Base-by-base conservation (phyloP, 1,284 basidiomycete species). In the Naganishia sp. region DNA sequence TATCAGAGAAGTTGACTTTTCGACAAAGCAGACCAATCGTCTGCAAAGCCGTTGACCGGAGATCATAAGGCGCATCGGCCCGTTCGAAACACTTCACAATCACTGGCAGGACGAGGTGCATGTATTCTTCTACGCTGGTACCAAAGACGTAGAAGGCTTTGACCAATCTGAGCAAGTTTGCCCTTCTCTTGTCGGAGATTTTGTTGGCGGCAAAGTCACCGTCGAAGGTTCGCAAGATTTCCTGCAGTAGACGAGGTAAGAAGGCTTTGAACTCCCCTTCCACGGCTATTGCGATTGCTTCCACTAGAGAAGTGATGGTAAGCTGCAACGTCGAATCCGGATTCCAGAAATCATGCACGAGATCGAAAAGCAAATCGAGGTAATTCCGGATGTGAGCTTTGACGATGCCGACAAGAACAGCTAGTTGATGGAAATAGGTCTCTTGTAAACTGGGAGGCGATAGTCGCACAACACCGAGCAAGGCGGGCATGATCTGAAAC, bases 221-320 rank as follows among this genome's bases (percentile, higher is more conserved):
- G 69, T 97, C 94, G 72, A 99, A 96, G 0, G 94, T 82, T 62
- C 83, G 90, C 55, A 99, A 85, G 70, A 99, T 86, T 43, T 94
- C 85, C 35, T 95, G 95, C 2, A 99, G 83, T 50, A 98, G 87
- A 25, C 88, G 88, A 0, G 95, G 93, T n/a, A 99, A 82, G 81
- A 95, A 97, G 1, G 94, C 94, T 76, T 95, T 95, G 84, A 99
- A 99, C 77, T 99, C 96, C 18, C 94, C 92, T 75, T 98, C 94
- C 23, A 99, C 84, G 0, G 95, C 94, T 73, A 90, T 90, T 1
- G 94, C 94, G n/a, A 98, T 85, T 0, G 94, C 88, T 76, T 99
- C 96, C 39, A 99, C 90, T 32, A 99, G 84, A 32, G 91, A 88
- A 64, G 98, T 93, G 61, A 99, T 89, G 5, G 94, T 93, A 53